These are phyloP conservation scores for Jaltomata sinuosa DNA, from an alignment of 257 asterid species.

Conservation along the genomic window DNA sequence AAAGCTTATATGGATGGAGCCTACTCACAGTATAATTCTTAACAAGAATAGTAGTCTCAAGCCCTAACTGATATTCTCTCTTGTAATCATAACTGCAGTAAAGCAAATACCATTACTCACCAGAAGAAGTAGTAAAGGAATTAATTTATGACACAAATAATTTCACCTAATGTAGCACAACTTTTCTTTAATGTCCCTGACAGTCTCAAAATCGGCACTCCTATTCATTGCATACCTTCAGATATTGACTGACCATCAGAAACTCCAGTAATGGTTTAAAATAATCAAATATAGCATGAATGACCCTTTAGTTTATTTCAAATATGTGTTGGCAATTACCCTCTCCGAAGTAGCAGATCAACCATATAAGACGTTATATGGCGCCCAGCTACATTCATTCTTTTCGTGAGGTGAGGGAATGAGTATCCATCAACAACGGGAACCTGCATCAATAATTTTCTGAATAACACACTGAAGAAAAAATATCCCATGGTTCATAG, in stretches of 20 bases:
- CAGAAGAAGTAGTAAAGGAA: background rate
- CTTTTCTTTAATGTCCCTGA: slow-evolving; percentile 90
- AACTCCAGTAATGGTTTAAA: slow-evolving; percentile 4
- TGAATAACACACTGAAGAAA: background rate
- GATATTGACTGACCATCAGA: background rate
- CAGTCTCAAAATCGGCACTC: slow-evolving; percentile 93
- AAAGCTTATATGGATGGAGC: slow-evolving; percentile 1
- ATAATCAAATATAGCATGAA: background rate
- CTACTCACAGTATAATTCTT: slow-evolving; percentile 91
- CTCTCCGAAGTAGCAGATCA: slow-evolving; percentile 85
- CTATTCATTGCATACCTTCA: slow-evolving; percentile 88
- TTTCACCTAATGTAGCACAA: slow-evolving; percentile 86
- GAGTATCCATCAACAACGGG: slow-evolving; percentile 99
- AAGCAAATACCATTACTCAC: background rate
- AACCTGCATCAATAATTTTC: slow-evolving; percentile 40
- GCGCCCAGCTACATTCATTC: slow-evolving; percentile 97
- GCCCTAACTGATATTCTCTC: slow-evolving; percentile 97
- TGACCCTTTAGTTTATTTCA: background rate
- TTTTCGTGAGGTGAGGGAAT: slow-evolving; percentile 93
- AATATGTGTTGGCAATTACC: slow-evolving; percentile 39
- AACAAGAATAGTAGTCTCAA: slow-evolving; percentile 92
- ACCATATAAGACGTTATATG: slow-evolving; percentile 89
- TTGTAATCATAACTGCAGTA: slow-evolving; percentile 80
- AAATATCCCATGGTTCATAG: background rate
- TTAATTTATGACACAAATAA: background rate